Evolutionary conservation across 352 stramenopile genomes (phyloP).

Genomic region (Globisporangium megalacanthum): DNA sequence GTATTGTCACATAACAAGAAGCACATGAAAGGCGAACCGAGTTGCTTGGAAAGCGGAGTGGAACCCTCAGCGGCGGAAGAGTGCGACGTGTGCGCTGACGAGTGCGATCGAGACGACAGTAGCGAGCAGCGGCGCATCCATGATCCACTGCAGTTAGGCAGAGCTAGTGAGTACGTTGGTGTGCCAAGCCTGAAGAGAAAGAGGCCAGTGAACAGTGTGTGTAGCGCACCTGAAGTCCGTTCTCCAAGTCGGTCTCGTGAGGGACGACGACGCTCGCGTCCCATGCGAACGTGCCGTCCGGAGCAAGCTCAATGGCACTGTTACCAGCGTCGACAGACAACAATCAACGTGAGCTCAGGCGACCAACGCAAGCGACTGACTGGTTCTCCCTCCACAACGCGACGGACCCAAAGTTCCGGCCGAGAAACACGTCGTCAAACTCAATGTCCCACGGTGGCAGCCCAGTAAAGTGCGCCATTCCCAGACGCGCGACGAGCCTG

Average conservation of each 20-base stretch:
- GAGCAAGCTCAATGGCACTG: conserved; percentile 28
- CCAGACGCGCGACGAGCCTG: conserved; percentile 1
- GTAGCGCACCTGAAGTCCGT: conserved; percentile 21
- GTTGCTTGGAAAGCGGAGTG: too few relatives aligned
- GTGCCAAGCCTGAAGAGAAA: too few relatives aligned
- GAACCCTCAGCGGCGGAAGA: too few relatives aligned
- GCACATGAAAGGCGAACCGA: too few relatives aligned
- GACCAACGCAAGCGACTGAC: neutral
- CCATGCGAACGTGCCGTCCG: conserved; percentile 30
- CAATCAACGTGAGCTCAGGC: conserved; percentile 1
- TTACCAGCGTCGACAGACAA: neutral
- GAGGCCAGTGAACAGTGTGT: neutral
- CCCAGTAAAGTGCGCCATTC: neutral
- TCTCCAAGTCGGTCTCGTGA: conserved; percentile 19
- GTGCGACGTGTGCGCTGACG: neutral
- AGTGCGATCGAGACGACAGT: conserved; percentile 15
- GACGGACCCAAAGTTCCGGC: conserved; percentile 33
- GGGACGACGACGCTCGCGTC: conserved; percentile 22
- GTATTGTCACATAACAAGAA: too few relatives aligned
- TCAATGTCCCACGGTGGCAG: conserved; percentile 30
- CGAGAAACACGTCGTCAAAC: conserved; percentile 40
- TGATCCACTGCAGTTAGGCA: conserved; percentile 7
- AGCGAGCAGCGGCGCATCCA: neutral
- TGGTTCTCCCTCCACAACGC: neutral
- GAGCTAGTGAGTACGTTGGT: neutral